phyloP scores from a whole-genome alignment of 768 basidiomycete genomes.

The Termitomyces sp. region DNA sequence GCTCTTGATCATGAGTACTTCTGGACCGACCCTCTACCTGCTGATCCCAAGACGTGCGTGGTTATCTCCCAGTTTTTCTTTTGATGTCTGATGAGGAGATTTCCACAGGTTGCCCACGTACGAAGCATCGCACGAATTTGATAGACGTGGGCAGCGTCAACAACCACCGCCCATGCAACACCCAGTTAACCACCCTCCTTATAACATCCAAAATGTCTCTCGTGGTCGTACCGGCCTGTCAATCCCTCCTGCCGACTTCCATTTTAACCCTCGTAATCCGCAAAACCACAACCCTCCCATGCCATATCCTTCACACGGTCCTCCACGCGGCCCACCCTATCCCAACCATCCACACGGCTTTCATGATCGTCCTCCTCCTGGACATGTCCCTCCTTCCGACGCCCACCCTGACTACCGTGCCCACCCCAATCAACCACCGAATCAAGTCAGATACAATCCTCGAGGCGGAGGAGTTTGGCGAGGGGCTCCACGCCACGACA shows the following conservation, averaged over 20 bases:
- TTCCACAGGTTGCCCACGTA: constrained; percentile 63
- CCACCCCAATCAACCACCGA: constrained; percentile 3
- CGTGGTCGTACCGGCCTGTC: constrained; percentile 23
- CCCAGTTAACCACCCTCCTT: neutral
- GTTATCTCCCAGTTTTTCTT: neutral
- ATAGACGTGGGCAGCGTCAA: constrained; percentile 23
- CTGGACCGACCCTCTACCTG: constrained; percentile 87
- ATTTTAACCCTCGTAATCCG: constrained; percentile 1
- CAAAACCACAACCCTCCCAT: constrained; percentile 9
- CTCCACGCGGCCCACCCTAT: constrained; percentile 1
- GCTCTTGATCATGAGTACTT: constrained; percentile 95
- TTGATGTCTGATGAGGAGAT: neutral
- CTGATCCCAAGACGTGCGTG: constrained; percentile 76
- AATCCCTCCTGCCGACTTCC: constrained; percentile 19
- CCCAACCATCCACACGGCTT: neutral
- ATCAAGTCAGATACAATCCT: constrained; percentile 2
- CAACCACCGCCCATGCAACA: constrained; percentile 17
- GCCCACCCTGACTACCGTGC: neutral
- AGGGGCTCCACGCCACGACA: neutral
- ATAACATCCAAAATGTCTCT: constrained; percentile 3
- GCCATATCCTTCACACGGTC: constrained; percentile 14
- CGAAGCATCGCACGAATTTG: constrained; percentile 80
- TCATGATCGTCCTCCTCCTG: constrained; percentile 1
- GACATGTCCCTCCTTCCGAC: neutral
- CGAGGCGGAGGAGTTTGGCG: constrained; percentile 1